Percentiles rank a stretch among this genome's conserved stretches.
Conservation (phyloP, 1,139 yeast genomes). For the Meyerozyma sp. region DNA sequence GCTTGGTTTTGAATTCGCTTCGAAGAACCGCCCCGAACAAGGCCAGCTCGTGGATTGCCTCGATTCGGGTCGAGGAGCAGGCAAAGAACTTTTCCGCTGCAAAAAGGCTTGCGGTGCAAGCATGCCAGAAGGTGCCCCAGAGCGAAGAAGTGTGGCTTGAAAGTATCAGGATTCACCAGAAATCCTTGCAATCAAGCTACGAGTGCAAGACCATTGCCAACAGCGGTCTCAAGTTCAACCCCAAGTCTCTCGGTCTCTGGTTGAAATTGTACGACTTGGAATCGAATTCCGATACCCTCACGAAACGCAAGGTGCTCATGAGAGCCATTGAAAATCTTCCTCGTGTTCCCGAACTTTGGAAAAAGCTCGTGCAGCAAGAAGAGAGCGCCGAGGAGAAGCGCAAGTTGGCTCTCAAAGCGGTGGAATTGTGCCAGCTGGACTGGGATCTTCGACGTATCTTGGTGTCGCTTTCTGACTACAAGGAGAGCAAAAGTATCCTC, state of each 20-base stretch:
- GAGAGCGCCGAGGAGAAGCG: slow-evolving; percentile 39
- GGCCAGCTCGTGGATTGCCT: slow-evolving; percentile 83
- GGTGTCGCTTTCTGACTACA: slow-evolving; percentile 40
- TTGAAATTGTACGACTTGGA: slow-evolving; percentile 63
- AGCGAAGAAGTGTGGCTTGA: slow-evolving; percentile 82
- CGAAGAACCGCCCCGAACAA: slow-evolving; percentile 69
- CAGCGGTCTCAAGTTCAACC: slow-evolving; percentile 57
- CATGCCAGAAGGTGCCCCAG: slow-evolving; percentile 63
- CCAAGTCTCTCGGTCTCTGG: slow-evolving; percentile 66
- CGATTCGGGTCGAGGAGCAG: slow-evolving; percentile 73
- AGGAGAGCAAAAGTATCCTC: slow-evolving; percentile 49
- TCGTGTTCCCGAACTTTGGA: slow-evolving; percentile 46
- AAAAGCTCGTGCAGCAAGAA: slow-evolving; percentile 45
- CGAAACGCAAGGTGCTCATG: slow-evolving; percentile 55
- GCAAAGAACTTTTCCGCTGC: slow-evolving; percentile 58
- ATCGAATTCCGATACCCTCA: slow-evolving; percentile 32
- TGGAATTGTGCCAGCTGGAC: slow-evolving; percentile 61
- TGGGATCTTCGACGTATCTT: slow-evolving; percentile 58
- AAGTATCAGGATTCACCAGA: slow-evolving; percentile 58
- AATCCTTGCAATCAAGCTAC: slow-evolving; percentile 33
- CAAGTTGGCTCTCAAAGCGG: slow-evolving; percentile 59
- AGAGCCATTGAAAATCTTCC: slow-evolving; percentile 56
- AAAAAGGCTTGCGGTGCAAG: slow-evolving; percentile 57
- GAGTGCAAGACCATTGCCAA: slow-evolving; percentile 54
- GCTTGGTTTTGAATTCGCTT: slow-evolving; percentile 61